Base-by-base conservation (phyloP, 257 asterid genomes). In the Solanum etuberosum region DNA sequence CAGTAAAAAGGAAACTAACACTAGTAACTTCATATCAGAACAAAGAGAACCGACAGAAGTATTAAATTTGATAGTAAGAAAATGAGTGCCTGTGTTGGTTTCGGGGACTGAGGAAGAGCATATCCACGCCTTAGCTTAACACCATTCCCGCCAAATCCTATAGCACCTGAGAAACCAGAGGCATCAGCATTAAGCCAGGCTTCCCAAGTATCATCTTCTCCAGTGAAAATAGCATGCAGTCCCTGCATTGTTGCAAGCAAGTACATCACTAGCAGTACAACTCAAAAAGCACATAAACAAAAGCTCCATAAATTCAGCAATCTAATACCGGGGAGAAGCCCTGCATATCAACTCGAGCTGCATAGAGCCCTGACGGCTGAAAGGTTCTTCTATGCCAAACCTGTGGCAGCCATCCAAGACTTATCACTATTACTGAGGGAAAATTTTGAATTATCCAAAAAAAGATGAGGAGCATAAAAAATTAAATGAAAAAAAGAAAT, bases 141-240 rank as follows among this genome's bases (percentile, higher is more conserved):
- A 87, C 92, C 91, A 54, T 89, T 93, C 88, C 92, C 89, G 72
- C 94, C 92, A 42, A 92, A 70, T 86, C 88, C 89, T 87, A 95
- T 87, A 86, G 92, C 91, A 90, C 89, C 86, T 43, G 95, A 91
- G 89, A 95, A 89, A 57, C 98, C 98, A 92, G 99, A 94, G 88
- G 95, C 86, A 88, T 94, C 96, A 83, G 85, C 92, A 92, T 85
- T 91, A 87, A 97, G 92, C 99, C 99, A 96, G 83, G 98, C 99
- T 90, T 97, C 99, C 99, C 99, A 97, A 72, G 99, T 93, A 88
- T 93, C 95, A 92, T 97, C 99, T 90, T 97, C 99, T 85, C 99
- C 99, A 35, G 97, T 96, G 89, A 96, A 97, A 84, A 97, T 98
- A 29, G 98, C 98, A 91, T 95, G 93, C 85, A 97, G 80, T 83